Conservation (phyloP, 352 stramenopile genomes). For the Phytopythium vexans region DNA sequence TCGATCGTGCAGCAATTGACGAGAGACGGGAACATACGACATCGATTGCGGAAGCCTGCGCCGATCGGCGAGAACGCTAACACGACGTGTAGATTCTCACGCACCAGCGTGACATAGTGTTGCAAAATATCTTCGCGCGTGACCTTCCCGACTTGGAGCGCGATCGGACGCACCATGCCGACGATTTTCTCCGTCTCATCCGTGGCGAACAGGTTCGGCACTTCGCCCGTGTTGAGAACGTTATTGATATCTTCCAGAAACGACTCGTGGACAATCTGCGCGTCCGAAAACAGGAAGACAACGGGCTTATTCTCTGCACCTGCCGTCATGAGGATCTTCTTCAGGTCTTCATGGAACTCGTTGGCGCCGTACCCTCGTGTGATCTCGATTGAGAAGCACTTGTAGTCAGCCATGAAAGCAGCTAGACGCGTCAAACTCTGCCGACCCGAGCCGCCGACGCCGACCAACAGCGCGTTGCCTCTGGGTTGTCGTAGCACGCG, state of each 20-base stretch:
- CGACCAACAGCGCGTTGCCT: conserved; percentile 91
- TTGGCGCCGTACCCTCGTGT: conserved; percentile 87
- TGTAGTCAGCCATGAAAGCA: conserved; percentile 91
- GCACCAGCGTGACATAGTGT: conserved; percentile 89
- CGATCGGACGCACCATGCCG: conserved; percentile 73
- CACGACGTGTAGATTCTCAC: conserved; percentile 94
- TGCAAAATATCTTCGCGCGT: conserved; percentile 83
- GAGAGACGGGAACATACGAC: conserved; percentile 93
- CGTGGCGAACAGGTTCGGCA: conserved; percentile 91
- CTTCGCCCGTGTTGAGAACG: conserved; percentile 91
- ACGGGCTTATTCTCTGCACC: conserved; percentile 86
- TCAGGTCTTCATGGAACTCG: conserved; percentile 92
- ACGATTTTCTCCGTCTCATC: conserved; percentile 92
- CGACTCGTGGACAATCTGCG: conserved; percentile 91
- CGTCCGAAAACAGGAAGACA: conserved; percentile 93
- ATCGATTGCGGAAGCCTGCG: conserved; percentile 89
- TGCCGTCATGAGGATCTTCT: conserved; percentile 88
- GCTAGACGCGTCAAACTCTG: conserved; percentile 90
- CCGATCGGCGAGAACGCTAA: conserved; percentile 92
- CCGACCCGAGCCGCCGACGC: conserved; percentile 88
- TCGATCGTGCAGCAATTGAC: conserved; percentile 96
- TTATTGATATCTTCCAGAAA: conserved; percentile 97
- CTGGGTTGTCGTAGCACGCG: conserved; percentile 90
- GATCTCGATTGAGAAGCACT: conserved; percentile 92
- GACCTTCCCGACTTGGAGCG: conserved; percentile 73